Base-by-base conservation (phyloP, 306 rosid genomes). In the Lupinus albus region DNA sequence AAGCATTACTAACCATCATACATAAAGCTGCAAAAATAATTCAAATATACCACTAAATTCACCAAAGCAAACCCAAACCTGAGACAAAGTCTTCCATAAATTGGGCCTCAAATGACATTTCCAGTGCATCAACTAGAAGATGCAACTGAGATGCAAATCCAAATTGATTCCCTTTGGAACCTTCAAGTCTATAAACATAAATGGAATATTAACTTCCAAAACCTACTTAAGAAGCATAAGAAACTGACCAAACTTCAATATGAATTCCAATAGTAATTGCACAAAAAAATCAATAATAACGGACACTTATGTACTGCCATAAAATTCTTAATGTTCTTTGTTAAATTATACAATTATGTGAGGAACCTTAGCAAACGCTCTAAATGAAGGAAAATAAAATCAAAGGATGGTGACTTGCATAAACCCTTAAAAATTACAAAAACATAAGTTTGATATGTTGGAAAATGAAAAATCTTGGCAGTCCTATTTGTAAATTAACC, bases 41-140 rank as follows among this genome's bases (percentile, higher is more conserved):
- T 10, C 21, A 51, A 44, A 50, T 15, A 10, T 16, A 20, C 10
- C 59, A 32, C 3, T 6, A n/a, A 9, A 16, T 46, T 47, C 30
- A 21, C 49, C 18, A 7, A 39, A 67, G 72, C 51, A n/a, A 54
- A 72, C 72, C 65, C 81, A 25, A 71, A 87, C 96, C 91, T 85
- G 96, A 87, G 65, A 85, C 88, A 77, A 87, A 90, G 79, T 90
- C 91, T 79, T 87, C 89, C 78, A 87, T 67, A 80, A 90, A 85
- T 49, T 80, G 88, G 73, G 91, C 96, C 64, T 80, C 71, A 38
- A 90, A 87, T 13, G 96, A 85, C 85, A 69, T 78, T 67, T 80
- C 59, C 76, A 85, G 77, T 51, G 91, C 82, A 58, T 85, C 89
- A 71, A 84, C 74, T 63, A 87, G 78, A 76, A 76, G 83, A 60